Conservation (phyloP, 2,329 filamentous ascomycete species). For the Fusarium redolens region DNA sequence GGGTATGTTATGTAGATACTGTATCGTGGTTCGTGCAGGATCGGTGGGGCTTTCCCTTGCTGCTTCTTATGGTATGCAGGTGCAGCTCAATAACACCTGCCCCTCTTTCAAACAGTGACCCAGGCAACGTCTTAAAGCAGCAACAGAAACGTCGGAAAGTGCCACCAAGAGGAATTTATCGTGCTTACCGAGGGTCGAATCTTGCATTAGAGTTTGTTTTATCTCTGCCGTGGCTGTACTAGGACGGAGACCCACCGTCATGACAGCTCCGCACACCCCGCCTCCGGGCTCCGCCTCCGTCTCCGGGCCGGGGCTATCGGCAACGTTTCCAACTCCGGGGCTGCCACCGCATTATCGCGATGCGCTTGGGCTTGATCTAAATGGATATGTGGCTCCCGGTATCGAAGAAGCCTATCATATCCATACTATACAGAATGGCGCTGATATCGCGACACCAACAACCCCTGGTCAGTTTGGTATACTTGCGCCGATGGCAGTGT, state of each 20-base stretch:
- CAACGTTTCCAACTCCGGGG: constrained; percentile 23
- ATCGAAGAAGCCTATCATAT: constrained; percentile 37
- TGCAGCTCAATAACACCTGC: constrained; percentile 19
- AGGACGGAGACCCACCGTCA: constrained; percentile 1
- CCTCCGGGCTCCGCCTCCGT: constrained; percentile 18
- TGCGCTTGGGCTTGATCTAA: constrained; percentile 26
- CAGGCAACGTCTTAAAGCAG: constrained; percentile 36
- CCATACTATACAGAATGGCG: constrained; percentile 1
- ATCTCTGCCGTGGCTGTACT: neutral
- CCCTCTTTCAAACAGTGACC: constrained; percentile 10
- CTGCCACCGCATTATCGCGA: constrained; percentile 24
- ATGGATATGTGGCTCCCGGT: constrained; percentile 25
- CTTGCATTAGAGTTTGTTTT: neutral
- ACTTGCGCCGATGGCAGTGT: constrained; percentile 50
- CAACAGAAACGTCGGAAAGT: constrained; percentile 24
- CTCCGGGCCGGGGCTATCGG: constrained; percentile 12
- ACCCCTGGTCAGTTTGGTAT: constrained; percentile 58
- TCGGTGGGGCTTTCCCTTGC: neutral
- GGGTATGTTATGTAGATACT: neutral
- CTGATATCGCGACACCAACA: neutral
- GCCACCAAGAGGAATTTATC: neutral
- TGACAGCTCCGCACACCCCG: constrained; percentile 32
- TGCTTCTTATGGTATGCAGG: constrained; percentile 8
- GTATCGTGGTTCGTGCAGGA: constrained; percentile 13
- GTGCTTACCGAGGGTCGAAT: neutral